phyloP scores from a whole-genome alignment of 306 rosid genomes.

The Erythrophleum fordii region DNA sequence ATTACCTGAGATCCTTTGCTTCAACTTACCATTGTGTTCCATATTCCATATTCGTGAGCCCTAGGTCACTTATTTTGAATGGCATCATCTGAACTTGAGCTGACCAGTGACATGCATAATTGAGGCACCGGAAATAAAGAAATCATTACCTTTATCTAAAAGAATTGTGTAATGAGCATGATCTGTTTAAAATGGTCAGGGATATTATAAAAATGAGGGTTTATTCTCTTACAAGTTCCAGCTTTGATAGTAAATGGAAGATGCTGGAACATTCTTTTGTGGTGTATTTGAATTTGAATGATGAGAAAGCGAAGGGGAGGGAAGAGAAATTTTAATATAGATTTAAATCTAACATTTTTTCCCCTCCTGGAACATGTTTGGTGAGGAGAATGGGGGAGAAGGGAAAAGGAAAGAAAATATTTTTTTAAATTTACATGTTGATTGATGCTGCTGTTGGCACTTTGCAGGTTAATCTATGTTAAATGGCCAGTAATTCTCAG shows the following conservation, averaged over 20 bases:
- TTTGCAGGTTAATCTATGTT: slow-evolving; percentile 47
- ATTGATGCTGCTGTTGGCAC: slow-evolving; percentile 20
- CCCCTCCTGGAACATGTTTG: neutral
- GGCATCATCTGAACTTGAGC: neutral
- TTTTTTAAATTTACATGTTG: neutral
- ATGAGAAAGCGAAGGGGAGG: neutral
- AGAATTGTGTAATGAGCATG: neutral
- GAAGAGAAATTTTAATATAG: neutral
- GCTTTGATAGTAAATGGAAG: neutral
- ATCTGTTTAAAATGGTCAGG: neutral
- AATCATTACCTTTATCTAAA: neutral
- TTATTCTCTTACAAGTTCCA: neutral
- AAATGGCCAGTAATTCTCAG: slow-evolving; percentile 80
- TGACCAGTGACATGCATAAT: neutral
- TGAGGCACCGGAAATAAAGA: neutral
- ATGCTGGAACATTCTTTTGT: neutral
- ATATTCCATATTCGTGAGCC: neutral
- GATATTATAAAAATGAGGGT: neutral
- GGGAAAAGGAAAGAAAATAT: neutral
- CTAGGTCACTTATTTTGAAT: neutral
- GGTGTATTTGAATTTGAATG: neutral
- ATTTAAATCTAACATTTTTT: neutral
- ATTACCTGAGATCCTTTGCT: neutral
- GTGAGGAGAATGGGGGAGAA: too few relatives aligned
- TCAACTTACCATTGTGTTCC: neutral